Evolutionary conservation across 352 stramenopile species (phyloP).

Genomic region (Phytophthora ramorum): DNA sequence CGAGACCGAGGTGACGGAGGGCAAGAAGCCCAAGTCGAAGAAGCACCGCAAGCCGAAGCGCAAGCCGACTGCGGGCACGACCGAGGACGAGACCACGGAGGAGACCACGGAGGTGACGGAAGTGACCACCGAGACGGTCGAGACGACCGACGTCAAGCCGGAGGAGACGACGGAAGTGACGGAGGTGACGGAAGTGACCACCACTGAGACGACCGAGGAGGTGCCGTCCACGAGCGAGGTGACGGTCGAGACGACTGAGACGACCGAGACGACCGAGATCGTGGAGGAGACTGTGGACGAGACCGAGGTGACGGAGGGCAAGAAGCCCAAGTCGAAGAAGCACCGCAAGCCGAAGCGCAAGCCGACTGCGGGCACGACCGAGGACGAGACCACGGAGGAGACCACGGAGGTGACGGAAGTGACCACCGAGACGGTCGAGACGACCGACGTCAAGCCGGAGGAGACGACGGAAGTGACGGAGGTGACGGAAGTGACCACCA

Average conservation of each 20-base stretch:
- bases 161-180: slow-evolving; percentile 8
- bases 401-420: not conserved
- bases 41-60: slow-evolving; percentile 8
- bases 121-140: slow-evolving; percentile 3
- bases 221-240: slow-evolving; percentile 8
- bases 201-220: slow-evolving; percentile 5
- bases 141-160: slow-evolving; percentile 1
- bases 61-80: slow-evolving; percentile 7
- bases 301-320: slow-evolving; percentile 13
- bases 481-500: slow-evolving; percentile 8
- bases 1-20: slow-evolving; percentile 11
- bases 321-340: slow-evolving; percentile 14
- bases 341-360: slow-evolving; percentile 12
- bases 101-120: slow-evolving; percentile 7
- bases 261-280: slow-evolving; percentile 4
- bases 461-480: slow-evolving; percentile 1
- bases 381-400: slow-evolving; percentile 7
- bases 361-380: slow-evolving; percentile 8
- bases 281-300: slow-evolving; percentile 10
- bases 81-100: slow-evolving; percentile 5
- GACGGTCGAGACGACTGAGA: slow-evolving; percentile 3
- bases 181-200: not conserved
- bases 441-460: not conserved
- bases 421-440: slow-evolving; percentile 2
- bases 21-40: slow-evolving; percentile 12